Base-by-base conservation (phyloP, 495 filamentous ascomycete genomes). In the Hypoxylon cercidicola region DNA sequence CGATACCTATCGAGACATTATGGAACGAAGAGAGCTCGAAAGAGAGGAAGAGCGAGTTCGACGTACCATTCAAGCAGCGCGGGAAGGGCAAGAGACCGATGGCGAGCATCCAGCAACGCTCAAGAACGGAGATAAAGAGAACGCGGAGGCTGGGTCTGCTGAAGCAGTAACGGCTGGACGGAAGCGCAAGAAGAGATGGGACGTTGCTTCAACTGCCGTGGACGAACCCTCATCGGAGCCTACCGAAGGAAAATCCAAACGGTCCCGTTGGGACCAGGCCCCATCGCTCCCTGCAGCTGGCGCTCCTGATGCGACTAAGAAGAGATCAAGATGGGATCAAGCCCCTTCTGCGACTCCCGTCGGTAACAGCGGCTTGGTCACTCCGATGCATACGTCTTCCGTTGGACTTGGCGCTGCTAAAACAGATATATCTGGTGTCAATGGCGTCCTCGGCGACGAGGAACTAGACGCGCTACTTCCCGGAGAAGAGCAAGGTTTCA, bases 161-260 rank as follows among this genome's bases (percentile, higher is more conserved):
- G 90, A 87, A 50, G 79, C 82, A 15, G 88, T 83, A 11, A 74
- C 82, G 1, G 75, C 84, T 18, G 88, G 88, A 3, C 84, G 88
- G 53, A 97, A 93, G 83, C 87, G 92, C 65, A 97, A 96, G 82
- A 93, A 95, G 80, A 84, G 95, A 72, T 98, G 95, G 95, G 94
- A 97, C 80, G 85, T 93, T 16, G 78, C 81, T 12, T 76, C 86
- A 25, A 79, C 83, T 3, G 81, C 82, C 19, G 74, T 80, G 10
- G 76, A 77, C 19, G 77, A 79, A 35, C 74, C 81, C 15, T 75
- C 81, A 12, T 72, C 84, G 39, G 74, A 80, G 37, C 74, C 84
- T 18, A 72, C 77, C 4, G 86, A 88, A 53, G 63, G 81, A 1
- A 75, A 85, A 44, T 90, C 92, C 75, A 88, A 88, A 73, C 80